These are phyloP conservation scores for Vaccinium myrtillus DNA, from an alignment of 148 eudicot genomes.

Conservation along the genomic window DNA sequence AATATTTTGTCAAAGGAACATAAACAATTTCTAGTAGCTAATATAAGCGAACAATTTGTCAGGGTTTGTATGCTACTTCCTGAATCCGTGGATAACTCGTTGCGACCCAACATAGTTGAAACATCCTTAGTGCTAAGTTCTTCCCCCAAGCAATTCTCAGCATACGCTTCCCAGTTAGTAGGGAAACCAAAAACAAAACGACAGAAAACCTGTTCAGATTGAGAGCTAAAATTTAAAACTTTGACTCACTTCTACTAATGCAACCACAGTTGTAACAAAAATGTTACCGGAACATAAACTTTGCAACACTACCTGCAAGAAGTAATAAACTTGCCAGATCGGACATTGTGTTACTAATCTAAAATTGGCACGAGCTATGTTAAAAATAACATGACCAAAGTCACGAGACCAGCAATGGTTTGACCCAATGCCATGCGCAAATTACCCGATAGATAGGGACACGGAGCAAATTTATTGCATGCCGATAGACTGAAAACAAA, in stretches of 20 bases:
- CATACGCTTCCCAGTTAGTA: slow-evolving; percentile 38
- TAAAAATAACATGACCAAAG: too few relatives aligned
- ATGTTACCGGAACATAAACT: background rate
- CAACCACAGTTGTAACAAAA: background rate
- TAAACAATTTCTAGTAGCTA: background rate
- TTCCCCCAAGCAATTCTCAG: slow-evolving; percentile 22
- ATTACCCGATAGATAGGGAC: background rate
- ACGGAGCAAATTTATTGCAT: background rate
- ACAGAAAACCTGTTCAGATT: slow-evolving; percentile 22
- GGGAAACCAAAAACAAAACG: slow-evolving; percentile 49
- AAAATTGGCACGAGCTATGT: background rate
- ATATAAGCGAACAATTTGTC: background rate
- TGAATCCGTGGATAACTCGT: slow-evolving; percentile 18
- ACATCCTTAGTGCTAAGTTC: slow-evolving; percentile 15
- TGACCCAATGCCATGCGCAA: background rate
- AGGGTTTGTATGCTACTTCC: slow-evolving; percentile 9
- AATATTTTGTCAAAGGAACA: background rate
- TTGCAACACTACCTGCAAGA: background rate
- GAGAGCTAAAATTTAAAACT: background rate
- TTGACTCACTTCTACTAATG: background rate
- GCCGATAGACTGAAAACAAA: background rate
- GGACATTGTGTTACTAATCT: background rate
- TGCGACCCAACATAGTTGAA: slow-evolving; percentile 2
- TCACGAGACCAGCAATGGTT: background rate
- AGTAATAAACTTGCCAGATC: background rate